Conservation (phyloP, 148 eudicot genomes). For the Beta vulgaris region DNA sequence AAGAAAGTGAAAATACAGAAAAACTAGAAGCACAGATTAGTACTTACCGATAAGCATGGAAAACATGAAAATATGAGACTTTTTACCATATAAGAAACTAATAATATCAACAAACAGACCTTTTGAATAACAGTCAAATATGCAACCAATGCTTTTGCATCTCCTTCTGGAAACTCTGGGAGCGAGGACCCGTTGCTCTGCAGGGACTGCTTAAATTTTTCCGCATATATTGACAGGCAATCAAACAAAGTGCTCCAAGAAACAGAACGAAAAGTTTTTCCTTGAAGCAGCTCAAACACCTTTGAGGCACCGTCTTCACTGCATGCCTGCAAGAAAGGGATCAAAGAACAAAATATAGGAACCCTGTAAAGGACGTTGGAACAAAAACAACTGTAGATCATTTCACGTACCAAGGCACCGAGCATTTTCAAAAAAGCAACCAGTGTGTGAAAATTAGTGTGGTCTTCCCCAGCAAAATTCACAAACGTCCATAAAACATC, state of each 20-base stretch:
- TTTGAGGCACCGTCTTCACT: constrained; percentile 85
- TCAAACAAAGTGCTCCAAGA: constrained; percentile 91
- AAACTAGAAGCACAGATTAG: too few relatives aligned
- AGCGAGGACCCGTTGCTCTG: constrained; percentile 73
- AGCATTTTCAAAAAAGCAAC: constrained; percentile 92
- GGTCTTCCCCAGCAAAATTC: constrained; percentile 94
- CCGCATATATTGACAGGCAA: constrained; percentile 80
- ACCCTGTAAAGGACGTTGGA: background rate
- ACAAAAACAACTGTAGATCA: background rate
- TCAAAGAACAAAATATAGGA: constrained; percentile 1
- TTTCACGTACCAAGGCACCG: constrained; percentile 71
- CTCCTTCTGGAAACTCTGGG: constrained; percentile 96
- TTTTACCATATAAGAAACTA: background rate
- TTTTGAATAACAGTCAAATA: constrained; percentile 77
- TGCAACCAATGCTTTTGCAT: constrained; percentile 93
- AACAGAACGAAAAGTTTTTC: constrained; percentile 81
- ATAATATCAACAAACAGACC: constrained; percentile 34
- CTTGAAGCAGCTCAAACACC: constrained; percentile 78
- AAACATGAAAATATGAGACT: background rate
- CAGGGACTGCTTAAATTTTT: constrained; percentile 80
- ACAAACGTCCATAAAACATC: constrained; percentile 97
- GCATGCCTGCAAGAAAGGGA: constrained; percentile 59
- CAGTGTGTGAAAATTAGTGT: constrained; percentile 81
- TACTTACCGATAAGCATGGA: background rate
- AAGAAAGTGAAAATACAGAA: too few relatives aligned